Evolutionary conservation across 2,329 filamentous ascomycete species (phyloP).

Genomic region (Cladosporium velox): DNA sequence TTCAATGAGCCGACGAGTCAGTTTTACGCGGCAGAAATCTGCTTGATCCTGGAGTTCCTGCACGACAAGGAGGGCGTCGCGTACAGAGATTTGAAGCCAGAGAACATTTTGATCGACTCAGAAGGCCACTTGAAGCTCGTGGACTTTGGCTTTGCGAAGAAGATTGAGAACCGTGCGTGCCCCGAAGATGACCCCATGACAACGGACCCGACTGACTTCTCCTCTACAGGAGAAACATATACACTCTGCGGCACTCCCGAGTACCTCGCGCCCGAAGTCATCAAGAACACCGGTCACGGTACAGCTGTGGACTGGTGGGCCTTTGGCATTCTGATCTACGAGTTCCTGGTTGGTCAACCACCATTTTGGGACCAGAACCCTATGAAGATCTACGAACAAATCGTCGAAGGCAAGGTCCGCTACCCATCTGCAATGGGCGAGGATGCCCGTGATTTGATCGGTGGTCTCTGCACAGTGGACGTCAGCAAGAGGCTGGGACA

Average conservation of each 20-base stretch:
- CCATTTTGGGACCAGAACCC: constrained; percentile 87
- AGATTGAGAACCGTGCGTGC: constrained; percentile 60
- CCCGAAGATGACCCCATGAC: constrained; percentile 28
- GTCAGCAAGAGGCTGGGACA: constrained; percentile 77
- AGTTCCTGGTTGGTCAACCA: constrained; percentile 81
- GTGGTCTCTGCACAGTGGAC: constrained; percentile 75
- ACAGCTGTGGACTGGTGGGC: constrained; percentile 86
- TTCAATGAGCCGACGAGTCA: constrained; percentile 77
- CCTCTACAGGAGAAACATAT: constrained; percentile 66
- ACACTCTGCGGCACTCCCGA: constrained; percentile 82
- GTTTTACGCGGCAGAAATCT: constrained; percentile 83
- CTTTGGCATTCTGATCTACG: constrained; percentile 78
- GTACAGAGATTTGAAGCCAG: constrained; percentile 79
- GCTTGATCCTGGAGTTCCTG: constrained; percentile 76
- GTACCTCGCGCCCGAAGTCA: constrained; percentile 82
- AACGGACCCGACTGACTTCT: constrained; percentile 19
- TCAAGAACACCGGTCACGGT: constrained; percentile 74
- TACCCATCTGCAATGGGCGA: constrained; percentile 70
- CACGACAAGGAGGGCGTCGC: constrained; percentile 79
- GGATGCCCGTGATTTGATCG: constrained; percentile 73
- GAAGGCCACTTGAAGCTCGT: constrained; percentile 80
- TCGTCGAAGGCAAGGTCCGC: constrained; percentile 74
- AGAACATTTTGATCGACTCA: constrained; percentile 76
- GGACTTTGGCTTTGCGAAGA: constrained; percentile 84
- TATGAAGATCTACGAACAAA: constrained; percentile 82